Evolutionary conservation across 2,329 filamentous ascomycete species (phyloP), one percentile per base, ranked within the genome.

Genomic region (Colletotrichum kahawae): DNA sequence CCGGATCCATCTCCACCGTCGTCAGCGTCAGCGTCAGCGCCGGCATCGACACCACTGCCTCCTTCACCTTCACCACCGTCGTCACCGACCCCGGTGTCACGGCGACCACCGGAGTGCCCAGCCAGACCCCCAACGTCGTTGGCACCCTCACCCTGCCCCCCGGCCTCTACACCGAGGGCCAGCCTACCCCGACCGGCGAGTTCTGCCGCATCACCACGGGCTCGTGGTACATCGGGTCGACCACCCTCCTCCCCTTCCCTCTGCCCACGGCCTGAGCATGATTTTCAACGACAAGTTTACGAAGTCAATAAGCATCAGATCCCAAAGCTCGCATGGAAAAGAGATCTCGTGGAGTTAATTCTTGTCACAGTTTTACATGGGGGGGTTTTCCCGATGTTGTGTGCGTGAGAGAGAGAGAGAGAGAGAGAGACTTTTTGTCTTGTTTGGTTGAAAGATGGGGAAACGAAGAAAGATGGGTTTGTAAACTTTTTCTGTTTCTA

Each of bases 131-230:
- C 24, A 68, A 51, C 48, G 38, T 74, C 9, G 38, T 8, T 4
- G 48, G 65, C 21, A 75, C 70, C 24, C 56, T 75, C 48, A 73
- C 59, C 14, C 64, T 75, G n/a, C 56, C 69, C 18, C 73, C 73
- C 9, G 73, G 73, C 6, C 69, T 75, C 12, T 69, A 73, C 57
- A 75, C 73, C 38, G 66, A 43, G 16, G 71, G 71, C 43, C 43
- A 33, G 33, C 24, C 57, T 8, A 59, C 63, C 18, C 69, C 70
- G 27, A 54, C 59, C 8, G 63, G 69, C 54, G 48, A 67, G 48
- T 56, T 60, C 57, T 75, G 73, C 65, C 64, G 70, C 18, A 51
- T 73, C 64, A 67, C 60, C 16, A 73, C 69, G 36, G 56, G 63
- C 38, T 75, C 69, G 10, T 75, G 73, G 73, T 29, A 62, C 48